Conservation (phyloP, 1,284 basidiomycete genomes). For the Microbotryum lychnidis-dioicae region DNA sequence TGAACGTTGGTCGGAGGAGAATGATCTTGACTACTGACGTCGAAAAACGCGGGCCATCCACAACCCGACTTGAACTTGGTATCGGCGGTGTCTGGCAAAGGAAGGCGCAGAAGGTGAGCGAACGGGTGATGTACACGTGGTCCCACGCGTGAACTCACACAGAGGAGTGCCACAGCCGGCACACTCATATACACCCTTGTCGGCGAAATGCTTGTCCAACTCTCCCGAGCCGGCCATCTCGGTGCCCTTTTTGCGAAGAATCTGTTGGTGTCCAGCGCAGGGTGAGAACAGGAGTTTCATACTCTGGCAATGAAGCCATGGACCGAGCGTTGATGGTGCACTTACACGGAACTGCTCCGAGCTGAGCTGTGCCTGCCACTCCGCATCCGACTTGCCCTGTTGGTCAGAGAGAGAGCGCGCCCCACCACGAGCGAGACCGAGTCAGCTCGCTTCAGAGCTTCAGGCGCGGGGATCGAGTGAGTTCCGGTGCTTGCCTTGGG, state of each 20-base stretch:
- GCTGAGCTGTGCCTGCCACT: slow-evolving; percentile 24
- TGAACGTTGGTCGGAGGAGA: not conserved
- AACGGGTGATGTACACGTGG: too few species aligned
- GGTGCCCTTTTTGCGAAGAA: slow-evolving; percentile 42
- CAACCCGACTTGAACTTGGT: slow-evolving; percentile 42
- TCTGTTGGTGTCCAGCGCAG: slow-evolving; percentile 10
- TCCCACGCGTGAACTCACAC: not conserved
- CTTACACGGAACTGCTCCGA: slow-evolving; percentile 30
- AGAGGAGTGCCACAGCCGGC: slow-evolving; percentile 24
- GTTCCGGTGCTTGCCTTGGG: too few species aligned
- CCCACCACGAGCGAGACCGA: too few species aligned
- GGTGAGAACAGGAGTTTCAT: not conserved
- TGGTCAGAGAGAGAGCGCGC: too few species aligned
- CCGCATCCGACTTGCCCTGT: slow-evolving; percentile 10
- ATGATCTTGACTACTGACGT: slow-evolving; percentile 32
- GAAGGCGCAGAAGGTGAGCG: too few species aligned
- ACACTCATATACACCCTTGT: slow-evolving; percentile 32
- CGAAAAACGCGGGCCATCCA: slow-evolving; percentile 44
- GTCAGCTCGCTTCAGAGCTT: too few species aligned
- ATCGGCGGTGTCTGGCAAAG: slow-evolving; percentile 19
- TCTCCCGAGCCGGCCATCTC: slow-evolving; percentile 41
- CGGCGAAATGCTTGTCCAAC: slow-evolving; percentile 40
- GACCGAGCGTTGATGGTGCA: not conserved
- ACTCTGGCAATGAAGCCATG: not conserved
- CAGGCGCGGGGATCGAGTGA: too few species aligned